Evolutionary conservation across 371 early-diverging fungal species (phyloP).

Genomic region (Chytridium lagenaria): DNA sequence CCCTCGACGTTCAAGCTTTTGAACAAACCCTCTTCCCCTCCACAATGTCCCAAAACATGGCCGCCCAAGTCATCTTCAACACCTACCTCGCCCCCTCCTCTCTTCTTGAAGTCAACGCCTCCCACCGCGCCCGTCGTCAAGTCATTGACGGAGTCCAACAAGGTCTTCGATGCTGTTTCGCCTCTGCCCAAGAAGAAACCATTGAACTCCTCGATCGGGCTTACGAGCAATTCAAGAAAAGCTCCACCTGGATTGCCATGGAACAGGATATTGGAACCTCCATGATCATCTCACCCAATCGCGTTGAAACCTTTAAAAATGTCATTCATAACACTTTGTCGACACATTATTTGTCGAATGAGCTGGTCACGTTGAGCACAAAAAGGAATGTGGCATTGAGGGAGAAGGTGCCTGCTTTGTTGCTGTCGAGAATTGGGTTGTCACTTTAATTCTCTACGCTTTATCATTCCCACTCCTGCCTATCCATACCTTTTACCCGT

Average conservation of each 20-base stretch:
- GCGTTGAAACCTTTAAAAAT: neutral
- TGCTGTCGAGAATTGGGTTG: conserved; percentile 9
- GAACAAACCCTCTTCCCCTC: conserved; percentile 30
- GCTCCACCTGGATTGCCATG: conserved; percentile 19
- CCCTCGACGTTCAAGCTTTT: conserved; percentile 27
- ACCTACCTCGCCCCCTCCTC: conserved; percentile 19
- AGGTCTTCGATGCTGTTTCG: conserved; percentile 26
- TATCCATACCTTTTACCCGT: neutral
- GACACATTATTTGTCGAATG: neutral
- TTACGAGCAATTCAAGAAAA: conserved; percentile 23
- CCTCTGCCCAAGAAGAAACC: conserved; percentile 15
- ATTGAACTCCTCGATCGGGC: conserved; percentile 11
- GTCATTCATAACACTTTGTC: conserved; percentile 5
- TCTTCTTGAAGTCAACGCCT: conserved; percentile 13
- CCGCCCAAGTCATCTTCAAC: conserved; percentile 16
- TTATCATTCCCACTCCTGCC: neutral
- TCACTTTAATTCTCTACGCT: neutral
- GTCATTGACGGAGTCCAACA: conserved; percentile 31
- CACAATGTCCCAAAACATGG: neutral
- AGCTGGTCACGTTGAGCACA: conserved; percentile 7
- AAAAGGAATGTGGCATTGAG: conserved; percentile 2
- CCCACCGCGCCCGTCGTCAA: conserved; percentile 8
- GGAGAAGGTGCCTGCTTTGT: conserved; percentile 13
- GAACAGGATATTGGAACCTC: conserved; percentile 19
- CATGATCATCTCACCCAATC: neutral